A percentile compares a stretch with the other conserved stretches of the same genome.
These are phyloP conservation scores for Talaromyces verruculosus DNA, from an alignment of 2,329 filamentous ascomycete genomes.

Conservation along the genomic window DNA sequence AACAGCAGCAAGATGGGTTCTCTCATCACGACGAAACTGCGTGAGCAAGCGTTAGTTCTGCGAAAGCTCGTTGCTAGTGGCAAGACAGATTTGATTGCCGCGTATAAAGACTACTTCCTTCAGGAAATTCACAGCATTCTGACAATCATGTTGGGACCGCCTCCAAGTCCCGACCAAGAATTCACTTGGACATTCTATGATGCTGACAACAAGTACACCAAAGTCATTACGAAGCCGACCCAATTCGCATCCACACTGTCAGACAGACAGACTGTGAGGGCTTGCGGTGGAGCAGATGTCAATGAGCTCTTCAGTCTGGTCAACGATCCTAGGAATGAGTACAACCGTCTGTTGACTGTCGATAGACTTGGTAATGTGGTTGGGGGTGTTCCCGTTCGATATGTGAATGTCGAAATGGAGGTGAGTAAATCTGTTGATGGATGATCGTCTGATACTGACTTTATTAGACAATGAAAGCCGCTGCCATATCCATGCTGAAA, in stretches of 20 bases:
- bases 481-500: constrained; percentile 74
- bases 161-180: constrained; percentile 65
- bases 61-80: constrained; percentile 54
- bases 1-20: constrained; percentile 68
- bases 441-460: background rate
- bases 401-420: constrained; percentile 76
- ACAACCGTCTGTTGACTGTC: constrained; percentile 71
- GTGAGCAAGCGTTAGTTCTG: constrained; percentile 76
- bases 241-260: constrained; percentile 71
- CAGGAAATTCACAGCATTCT: constrained; percentile 76
- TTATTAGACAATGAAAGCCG: constrained; percentile 62
- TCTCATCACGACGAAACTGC: constrained; percentile 78
- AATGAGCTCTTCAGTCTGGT: constrained; percentile 75
- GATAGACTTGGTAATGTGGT: constrained; percentile 78
- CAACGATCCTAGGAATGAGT: constrained; percentile 78
- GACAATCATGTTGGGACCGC: constrained; percentile 78
- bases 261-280: constrained; percentile 56
- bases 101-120: constrained; percentile 70
- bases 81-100: constrained; percentile 44
- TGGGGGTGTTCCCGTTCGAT: constrained; percentile 71
- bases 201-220: constrained; percentile 62
- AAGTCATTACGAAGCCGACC: constrained; percentile 64
- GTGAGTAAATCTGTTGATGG: constrained; percentile 26
- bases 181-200: constrained; percentile 83
- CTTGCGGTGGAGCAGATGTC: constrained; percentile 61